Conservation (phyloP, 2,329 filamentous ascomycete species). For the Diaporthe humulicola region DNA sequence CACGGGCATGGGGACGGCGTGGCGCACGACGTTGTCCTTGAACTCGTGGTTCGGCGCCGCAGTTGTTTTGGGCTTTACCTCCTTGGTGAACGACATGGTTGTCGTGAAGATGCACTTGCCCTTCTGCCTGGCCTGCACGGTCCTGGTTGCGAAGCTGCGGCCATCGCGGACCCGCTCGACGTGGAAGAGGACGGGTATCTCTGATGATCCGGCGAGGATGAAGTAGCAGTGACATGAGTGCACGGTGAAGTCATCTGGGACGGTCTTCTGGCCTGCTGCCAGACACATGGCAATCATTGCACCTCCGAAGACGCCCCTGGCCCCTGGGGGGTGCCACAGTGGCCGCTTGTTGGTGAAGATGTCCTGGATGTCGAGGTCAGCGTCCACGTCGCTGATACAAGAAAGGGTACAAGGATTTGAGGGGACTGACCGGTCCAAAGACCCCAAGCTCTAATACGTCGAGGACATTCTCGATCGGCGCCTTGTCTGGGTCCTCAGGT, state of each 20-base stretch:
- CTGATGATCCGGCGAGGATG: conserved; percentile 87
- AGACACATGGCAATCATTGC: conserved; percentile 94
- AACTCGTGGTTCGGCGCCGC: conserved; percentile 36
- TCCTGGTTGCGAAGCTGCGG: conserved; percentile 89
- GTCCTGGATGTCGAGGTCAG: conserved; percentile 64
- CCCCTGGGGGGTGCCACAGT: conserved; percentile 92
- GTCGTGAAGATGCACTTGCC: conserved; percentile 95
- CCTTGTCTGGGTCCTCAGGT: conserved; percentile 77
- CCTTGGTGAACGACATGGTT: conserved; percentile 87
- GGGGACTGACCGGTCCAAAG: conserved; percentile 75
- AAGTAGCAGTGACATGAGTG: conserved; percentile 99
- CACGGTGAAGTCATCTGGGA: conserved; percentile 82
- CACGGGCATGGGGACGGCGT: conserved; percentile 73
- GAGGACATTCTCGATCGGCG: conserved; percentile 89
- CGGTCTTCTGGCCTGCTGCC: conserved; percentile 88
- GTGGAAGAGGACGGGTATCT: conserved; percentile 92
- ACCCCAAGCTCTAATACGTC: conserved; percentile 85
- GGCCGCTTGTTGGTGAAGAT: conserved; percentile 90
- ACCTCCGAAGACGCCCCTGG: conserved; percentile 93
- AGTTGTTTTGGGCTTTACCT: conserved; percentile 61
- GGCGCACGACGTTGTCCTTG: conserved; percentile 65
- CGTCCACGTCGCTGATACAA: not conserved
- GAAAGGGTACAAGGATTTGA: not conserved
- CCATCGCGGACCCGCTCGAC: conserved; percentile 95
- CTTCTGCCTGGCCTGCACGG: conserved; percentile 93